These are phyloP conservation scores for Byssothecium circinans DNA, from an alignment of 2,329 filamentous ascomycete genomes.

Conservation along the genomic window DNA sequence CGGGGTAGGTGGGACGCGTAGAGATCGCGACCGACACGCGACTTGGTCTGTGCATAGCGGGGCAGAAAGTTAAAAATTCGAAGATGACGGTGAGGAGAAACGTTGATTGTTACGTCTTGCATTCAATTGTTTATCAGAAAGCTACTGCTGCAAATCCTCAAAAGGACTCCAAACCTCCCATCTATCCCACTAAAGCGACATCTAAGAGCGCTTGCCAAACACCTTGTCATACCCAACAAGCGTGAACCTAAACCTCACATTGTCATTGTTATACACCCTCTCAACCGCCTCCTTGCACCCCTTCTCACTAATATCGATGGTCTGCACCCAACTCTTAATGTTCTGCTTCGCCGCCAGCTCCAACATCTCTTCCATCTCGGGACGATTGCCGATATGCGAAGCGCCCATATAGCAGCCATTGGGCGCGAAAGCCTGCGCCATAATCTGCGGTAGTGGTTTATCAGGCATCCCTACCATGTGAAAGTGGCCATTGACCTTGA, in stretches of 20 bases:
- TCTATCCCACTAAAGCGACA: background rate
- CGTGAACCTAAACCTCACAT: slow-evolving; percentile 73
- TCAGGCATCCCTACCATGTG: slow-evolving; percentile 80
- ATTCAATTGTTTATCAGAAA: background rate
- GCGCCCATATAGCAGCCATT: slow-evolving; percentile 66
- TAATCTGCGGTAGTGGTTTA: slow-evolving; percentile 69
- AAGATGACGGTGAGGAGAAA: background rate
- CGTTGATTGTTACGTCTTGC: background rate
- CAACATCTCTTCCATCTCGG: slow-evolving; percentile 56
- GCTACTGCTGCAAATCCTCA: too few species aligned
- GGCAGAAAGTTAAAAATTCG: background rate
- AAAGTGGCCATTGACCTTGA: slow-evolving; percentile 81
- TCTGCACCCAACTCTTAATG: slow-evolving; percentile 60
- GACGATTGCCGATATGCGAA: slow-evolving; percentile 54
- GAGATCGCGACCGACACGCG: background rate
- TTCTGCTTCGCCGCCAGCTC: slow-evolving; percentile 54
- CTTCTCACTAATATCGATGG: slow-evolving; percentile 71
- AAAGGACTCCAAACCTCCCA: too few species aligned
- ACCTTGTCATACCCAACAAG: slow-evolving; percentile 68
- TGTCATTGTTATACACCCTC: slow-evolving; percentile 66
- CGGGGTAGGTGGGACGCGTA: slow-evolving; percentile 1
- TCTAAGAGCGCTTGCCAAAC: slow-evolving; percentile 56
- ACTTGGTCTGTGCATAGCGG: slow-evolving; percentile 10
- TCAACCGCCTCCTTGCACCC: slow-evolving; percentile 71
- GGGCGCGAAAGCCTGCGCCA: slow-evolving; percentile 71